Evolutionary conservation across 1,139 yeast genomes (phyloP).

Genomic region (Lodderomyces elongisporus): DNA sequence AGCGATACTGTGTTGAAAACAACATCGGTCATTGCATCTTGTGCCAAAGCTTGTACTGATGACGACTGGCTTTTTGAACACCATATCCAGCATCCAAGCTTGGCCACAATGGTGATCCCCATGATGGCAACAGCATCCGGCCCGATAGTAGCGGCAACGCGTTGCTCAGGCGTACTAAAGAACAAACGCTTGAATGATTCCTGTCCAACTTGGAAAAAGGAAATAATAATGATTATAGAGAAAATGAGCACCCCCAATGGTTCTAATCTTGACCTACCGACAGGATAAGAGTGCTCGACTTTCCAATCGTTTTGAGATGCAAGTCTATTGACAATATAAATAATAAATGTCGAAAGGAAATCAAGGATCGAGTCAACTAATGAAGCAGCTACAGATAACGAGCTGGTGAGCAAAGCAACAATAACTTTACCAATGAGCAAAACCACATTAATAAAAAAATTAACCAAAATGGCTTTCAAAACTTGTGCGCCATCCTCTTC

Average conservation of each 20-base stretch:
- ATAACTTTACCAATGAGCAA: conserved; percentile 56
- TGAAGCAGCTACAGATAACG: conserved; percentile 74
- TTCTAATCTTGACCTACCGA: conserved; percentile 68
- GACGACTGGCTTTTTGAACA: conserved; percentile 61
- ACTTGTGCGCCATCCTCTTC: conserved; percentile 44
- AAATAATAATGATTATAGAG: conserved; percentile 63
- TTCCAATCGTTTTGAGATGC: conserved; percentile 54
- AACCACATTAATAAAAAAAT: conserved; percentile 56
- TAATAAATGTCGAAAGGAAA: conserved; percentile 69
- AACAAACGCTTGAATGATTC: conserved; percentile 46
- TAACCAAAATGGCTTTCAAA: conserved; percentile 58
- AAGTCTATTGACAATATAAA: conserved; percentile 57
- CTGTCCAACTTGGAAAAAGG: conserved; percentile 69
- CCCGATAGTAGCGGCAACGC: conserved; percentile 45
- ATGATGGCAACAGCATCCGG: conserved; percentile 55
- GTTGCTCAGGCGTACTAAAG: conserved; percentile 24
- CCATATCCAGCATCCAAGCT: conserved; percentile 60
- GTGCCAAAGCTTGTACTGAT: conserved; percentile 74
- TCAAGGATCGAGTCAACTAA: conserved; percentile 73
- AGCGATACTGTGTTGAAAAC: conserved; percentile 67
- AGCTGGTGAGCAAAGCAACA: conserved; percentile 61
- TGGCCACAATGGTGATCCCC: conserved; percentile 57
- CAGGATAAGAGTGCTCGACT: conserved; percentile 49
- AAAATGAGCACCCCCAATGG: conserved; percentile 77
- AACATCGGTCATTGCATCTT: conserved; percentile 76